Percentiles rank a stretch among this genome's conserved stretches.
Evolutionary conservation across 805 yeast species (phyloP).

Genomic region (Candida ficus): DNA sequence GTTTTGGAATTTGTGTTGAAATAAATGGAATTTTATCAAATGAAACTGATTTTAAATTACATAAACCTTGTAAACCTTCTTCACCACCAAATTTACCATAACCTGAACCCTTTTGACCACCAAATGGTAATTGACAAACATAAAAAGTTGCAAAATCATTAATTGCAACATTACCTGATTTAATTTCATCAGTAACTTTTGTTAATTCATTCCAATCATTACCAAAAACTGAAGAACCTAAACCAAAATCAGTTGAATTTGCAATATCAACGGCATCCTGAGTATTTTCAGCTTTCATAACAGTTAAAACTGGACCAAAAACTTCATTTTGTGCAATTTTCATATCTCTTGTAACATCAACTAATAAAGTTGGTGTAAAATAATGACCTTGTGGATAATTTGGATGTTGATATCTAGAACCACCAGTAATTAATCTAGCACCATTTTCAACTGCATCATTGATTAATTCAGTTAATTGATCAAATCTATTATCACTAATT

Average conservation of each 20-base stretch:
- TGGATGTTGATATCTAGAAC: slow-evolving; percentile 76
- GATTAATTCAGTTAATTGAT: slow-evolving; percentile 58
- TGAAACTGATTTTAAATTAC: slow-evolving; percentile 82
- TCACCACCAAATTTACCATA: slow-evolving; percentile 98
- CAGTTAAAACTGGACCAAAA: slow-evolving; percentile 85
- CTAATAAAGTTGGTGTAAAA: slow-evolving; percentile 83
- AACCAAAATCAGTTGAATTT: slow-evolving; percentile 80
- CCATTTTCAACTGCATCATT: slow-evolving; percentile 72
- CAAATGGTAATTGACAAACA: slow-evolving; percentile 95
- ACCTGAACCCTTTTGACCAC: slow-evolving; percentile 90
- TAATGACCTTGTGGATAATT: slow-evolving; percentile 94
- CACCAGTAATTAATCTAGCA: slow-evolving; percentile 80
- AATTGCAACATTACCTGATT: slow-evolving; percentile 90
- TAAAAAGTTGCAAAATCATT: slow-evolving; percentile 97
- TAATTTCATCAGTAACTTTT: slow-evolving; percentile 55
- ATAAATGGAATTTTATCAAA: slow-evolving; percentile 77
- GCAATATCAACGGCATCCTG: slow-evolving; percentile 73
- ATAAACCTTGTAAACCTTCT: slow-evolving; percentile 89
- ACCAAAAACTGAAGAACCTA: slow-evolving; percentile 91
- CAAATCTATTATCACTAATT: slow-evolving; percentile 75
- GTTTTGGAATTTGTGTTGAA: slow-evolving; percentile 79
- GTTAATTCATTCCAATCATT: slow-evolving; percentile 50
- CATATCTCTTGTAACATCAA: slow-evolving; percentile 76
- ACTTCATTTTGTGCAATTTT: slow-evolving; percentile 83
- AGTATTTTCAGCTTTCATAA: slow-evolving; percentile 65